Evolutionary conservation across 225 moss, liverwort and hornwort species (phyloP), one percentile per base, ranked within the genome.

Genomic region (Anthoceros angustus): DNA sequence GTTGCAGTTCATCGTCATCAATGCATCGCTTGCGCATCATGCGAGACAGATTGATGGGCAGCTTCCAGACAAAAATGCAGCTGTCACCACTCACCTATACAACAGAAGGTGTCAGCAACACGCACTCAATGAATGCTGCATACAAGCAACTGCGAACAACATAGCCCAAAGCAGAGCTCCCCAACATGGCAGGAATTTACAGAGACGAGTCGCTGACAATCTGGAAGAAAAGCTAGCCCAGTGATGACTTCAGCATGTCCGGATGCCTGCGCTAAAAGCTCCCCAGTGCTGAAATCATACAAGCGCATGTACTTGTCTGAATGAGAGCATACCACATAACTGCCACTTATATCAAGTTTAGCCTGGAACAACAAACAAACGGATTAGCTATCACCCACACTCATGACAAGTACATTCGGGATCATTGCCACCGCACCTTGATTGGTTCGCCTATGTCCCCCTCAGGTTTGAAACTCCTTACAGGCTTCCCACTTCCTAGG

Each of bases 11-110:
- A 3, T 79, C 79, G 25, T 83, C 79, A 38, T 78, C 76, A 25
- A 86, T 78, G 69, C 71, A 80, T 9, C 78, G 83, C 72, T 86
- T 88, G 67, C 79, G 77, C 78, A 88, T 86, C 24, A 73, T 76
- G 41, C 86, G 86, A 38, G 86, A 86, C 70, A 88, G 69, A 43
- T 67, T 76, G 38, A 80, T 76, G 39, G 88, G 86, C 72, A 88
- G 79, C 40, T 81, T 81, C 88, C 88, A 88, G 66, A 88, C 78
- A 64, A 88, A 88, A 55, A 88, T 88, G 80, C 88, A 88, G 15
- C 86, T 77, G 26, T 88, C 88, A 71, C 88, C 86, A 83, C 88
- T 88, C 14, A 88, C 86, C 88, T 88, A 69, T 32, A 71, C 50
- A 15, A 25, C 42, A 26, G 45, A 9, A 41, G 43, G 6, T 18